Evolutionary conservation across 2,329 filamentous ascomycete species (phyloP).

Genomic region (Berkeleyomyces basicola): DNA sequence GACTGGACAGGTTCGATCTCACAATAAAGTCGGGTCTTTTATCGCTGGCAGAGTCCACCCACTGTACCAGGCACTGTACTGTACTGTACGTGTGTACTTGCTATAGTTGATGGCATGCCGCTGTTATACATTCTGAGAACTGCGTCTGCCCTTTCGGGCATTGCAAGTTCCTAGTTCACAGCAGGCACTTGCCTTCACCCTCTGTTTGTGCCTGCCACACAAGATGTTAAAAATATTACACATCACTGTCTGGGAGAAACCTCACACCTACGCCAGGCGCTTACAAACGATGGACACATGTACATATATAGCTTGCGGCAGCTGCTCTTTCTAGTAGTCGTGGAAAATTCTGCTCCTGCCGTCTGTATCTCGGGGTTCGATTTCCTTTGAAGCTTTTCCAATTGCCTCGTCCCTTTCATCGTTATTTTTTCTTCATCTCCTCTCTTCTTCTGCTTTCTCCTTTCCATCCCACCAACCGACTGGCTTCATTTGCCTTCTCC

Average conservation of each 20-base stretch:
- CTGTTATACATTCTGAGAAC: background rate
- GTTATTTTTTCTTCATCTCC: background rate
- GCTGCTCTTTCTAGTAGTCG: background rate
- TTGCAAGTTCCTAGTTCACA: background rate
- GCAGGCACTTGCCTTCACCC: background rate
- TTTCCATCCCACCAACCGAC: background rate
- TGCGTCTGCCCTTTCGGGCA: background rate
- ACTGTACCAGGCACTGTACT: too few species aligned
- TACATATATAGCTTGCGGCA: background rate
- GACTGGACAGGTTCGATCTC: too few species aligned
- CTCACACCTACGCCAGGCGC: too few species aligned
- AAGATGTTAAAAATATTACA: background rate
- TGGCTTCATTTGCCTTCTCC: background rate
- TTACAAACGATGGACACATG: too few species aligned
- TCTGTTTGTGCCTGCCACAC: background rate
- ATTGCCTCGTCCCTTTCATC: background rate
- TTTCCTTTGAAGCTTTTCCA: background rate
- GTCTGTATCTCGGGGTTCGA: background rate
- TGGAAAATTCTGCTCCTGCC: background rate
- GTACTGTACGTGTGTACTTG: too few species aligned
- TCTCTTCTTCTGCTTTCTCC: background rate
- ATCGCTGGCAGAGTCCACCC: too few species aligned
- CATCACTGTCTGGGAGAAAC: background rate
- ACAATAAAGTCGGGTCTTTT: too few species aligned
- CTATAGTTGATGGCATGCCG: too few species aligned